A percentile compares a stretch with the other conserved stretches of the same genome.
Evolutionary conservation across 1,284 basidiomycete species (phyloP).

Genomic region (Stygiomarasmius scandens): DNA sequence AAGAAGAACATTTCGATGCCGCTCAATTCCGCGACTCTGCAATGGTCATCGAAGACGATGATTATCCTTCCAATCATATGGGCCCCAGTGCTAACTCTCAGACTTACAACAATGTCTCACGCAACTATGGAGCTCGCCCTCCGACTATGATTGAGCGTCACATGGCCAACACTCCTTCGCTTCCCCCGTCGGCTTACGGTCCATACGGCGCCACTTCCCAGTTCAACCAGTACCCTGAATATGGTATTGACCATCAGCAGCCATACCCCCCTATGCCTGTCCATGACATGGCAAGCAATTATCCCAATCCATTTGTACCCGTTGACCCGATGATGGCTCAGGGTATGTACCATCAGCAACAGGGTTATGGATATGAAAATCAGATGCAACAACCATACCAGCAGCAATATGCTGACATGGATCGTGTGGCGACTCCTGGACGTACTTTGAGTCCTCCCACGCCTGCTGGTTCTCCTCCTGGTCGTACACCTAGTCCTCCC

Average conservation of each 20-base stretch:
- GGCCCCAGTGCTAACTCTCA: background rate
- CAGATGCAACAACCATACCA: background rate
- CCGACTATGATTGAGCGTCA: slow-evolving; percentile 28
- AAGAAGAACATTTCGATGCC: slow-evolving; percentile 18
- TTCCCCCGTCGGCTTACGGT: slow-evolving; percentile 21
- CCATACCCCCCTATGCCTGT: background rate
- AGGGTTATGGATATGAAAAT: background rate
- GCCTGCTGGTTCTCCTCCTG: slow-evolving; percentile 4
- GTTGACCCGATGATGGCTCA: slow-evolving; percentile 8
- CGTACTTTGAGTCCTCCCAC: background rate
- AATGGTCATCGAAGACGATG: slow-evolving; percentile 18
- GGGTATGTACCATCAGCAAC: background rate
- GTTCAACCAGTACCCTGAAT: slow-evolving; percentile 3
- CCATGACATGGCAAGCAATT: background rate
- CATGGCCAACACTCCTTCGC: slow-evolving; percentile 28
- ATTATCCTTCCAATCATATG: slow-evolving; percentile 4
- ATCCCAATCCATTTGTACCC: background rate
- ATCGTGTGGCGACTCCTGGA: slow-evolving; percentile 11
- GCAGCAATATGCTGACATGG: slow-evolving; percentile 13
- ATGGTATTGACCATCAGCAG: slow-evolving; percentile 5
- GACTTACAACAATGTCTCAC: background rate
- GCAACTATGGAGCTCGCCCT: slow-evolving; percentile 13
- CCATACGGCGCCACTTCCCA: slow-evolving; percentile 8
- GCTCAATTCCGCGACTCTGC: slow-evolving; percentile 22
- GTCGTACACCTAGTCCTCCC: background rate